Conservation (phyloP, 2,329 filamentous ascomycete species). For the Beauveria sp. region DNA sequence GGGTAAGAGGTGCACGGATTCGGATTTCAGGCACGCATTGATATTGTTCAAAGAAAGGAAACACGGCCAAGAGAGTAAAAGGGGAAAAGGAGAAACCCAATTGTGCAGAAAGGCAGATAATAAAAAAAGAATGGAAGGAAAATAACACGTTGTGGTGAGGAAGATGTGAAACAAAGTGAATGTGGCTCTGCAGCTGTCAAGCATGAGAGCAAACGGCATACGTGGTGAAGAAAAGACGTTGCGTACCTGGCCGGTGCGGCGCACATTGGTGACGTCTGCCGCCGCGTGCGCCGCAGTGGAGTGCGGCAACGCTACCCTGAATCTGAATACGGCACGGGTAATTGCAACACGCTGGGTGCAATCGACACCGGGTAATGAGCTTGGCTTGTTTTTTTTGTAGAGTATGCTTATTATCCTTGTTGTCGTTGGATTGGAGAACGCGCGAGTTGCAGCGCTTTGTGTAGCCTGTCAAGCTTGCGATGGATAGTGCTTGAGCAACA, state of each 20-base stretch:
- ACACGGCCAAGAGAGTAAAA: neutral
- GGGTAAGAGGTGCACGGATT: neutral
- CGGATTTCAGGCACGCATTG: neutral
- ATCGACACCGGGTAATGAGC: too few relatives aligned
- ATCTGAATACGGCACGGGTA: neutral
- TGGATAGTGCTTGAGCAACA: too few relatives aligned
- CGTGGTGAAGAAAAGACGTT: neutral
- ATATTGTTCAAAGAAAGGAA: neutral
- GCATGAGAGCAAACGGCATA: conserved; percentile 8
- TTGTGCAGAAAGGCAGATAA: neutral
- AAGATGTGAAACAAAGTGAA: conserved; percentile 4
- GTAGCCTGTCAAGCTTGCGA: too few relatives aligned
- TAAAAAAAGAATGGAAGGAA: neutral
- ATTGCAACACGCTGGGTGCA: too few relatives aligned
- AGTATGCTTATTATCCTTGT: too few relatives aligned
- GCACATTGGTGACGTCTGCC: neutral
- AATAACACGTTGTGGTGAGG: neutral
- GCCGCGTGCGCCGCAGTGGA: neutral
- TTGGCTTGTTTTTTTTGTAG: too few relatives aligned
- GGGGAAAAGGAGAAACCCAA: neutral
- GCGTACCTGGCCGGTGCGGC: neutral
- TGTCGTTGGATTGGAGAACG: too few relatives aligned
- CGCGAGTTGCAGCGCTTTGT: too few relatives aligned
- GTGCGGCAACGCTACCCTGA: neutral
- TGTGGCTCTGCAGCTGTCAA: conserved; percentile 3